Conservation (phyloP, 495 filamentous ascomycete species). For the Darksidea phi region DNA sequence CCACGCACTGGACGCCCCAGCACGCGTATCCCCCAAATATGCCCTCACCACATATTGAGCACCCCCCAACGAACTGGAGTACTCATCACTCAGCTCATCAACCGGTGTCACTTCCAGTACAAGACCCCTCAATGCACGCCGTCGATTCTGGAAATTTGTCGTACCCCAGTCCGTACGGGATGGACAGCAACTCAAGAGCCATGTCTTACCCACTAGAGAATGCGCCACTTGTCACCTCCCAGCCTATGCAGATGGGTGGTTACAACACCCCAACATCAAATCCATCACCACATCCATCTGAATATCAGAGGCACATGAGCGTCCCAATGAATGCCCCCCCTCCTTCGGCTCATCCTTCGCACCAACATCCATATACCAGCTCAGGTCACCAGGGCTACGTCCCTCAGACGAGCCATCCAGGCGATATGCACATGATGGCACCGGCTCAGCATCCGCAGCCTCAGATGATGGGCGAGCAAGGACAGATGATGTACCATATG, state of each 20-base stretch:
- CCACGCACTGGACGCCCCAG: conserved; percentile 32
- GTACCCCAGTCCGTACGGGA: conserved; percentile 29
- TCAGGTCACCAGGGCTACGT: conserved; percentile 18
- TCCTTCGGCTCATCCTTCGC: not conserved
- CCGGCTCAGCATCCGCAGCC: conserved; percentile 21
- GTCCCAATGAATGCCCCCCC: conserved; percentile 23
- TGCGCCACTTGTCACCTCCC: conserved; percentile 23
- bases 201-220: conserved; percentile 35
- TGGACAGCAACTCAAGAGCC: conserved; percentile 32
- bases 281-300: conserved; percentile 22
- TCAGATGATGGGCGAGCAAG: conserved; percentile 32
- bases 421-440: conserved; percentile 36
- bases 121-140: conserved; percentile 20
- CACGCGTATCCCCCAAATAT: conserved; percentile 20
- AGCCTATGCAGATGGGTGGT: conserved; percentile 31
- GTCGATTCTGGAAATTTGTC: conserved; percentile 18
- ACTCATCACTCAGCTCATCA: conserved; percentile 27
- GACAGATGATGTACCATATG: conserved; percentile 36
- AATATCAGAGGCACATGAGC: conserved; percentile 31
- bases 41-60: conserved; percentile 32
- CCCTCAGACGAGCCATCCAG: conserved; percentile 26
- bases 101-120: conserved; percentile 19
- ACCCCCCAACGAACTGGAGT: conserved; percentile 25
- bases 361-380: conserved; percentile 12
- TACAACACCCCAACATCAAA: conserved; percentile 33